These are phyloP conservation scores for Pseudopyricularia javanii DNA, from an alignment of 2,329 filamentous ascomycete species.

Conservation along the genomic window DNA sequence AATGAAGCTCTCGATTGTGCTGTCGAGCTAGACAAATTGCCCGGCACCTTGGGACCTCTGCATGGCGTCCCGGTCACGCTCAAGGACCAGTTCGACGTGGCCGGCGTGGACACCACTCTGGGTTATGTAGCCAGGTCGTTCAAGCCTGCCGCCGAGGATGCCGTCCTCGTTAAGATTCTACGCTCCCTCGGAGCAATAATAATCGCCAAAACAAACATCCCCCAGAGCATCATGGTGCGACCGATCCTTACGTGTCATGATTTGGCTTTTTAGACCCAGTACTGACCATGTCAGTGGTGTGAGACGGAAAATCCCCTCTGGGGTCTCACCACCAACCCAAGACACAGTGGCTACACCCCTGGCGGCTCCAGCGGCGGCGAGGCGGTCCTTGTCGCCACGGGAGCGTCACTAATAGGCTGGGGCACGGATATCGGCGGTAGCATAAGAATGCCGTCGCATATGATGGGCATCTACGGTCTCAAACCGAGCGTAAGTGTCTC, in stretches of 20 bases:
- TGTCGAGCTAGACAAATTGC: constrained; percentile 8
- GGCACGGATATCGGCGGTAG: constrained; percentile 20
- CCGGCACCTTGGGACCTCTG: constrained; percentile 19
- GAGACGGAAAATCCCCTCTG: constrained; percentile 22
- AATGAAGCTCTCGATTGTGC: constrained; percentile 4
- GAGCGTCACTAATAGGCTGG: constrained; percentile 19
- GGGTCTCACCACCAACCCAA: constrained; percentile 20
- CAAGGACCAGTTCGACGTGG: constrained; percentile 14
- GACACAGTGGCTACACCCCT: constrained; percentile 17
- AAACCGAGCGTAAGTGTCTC: constrained; percentile 27
- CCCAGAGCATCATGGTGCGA: constrained; percentile 12
- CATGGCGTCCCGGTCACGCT: constrained; percentile 34
- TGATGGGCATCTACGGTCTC: constrained; percentile 34
- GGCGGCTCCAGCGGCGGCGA: constrained; percentile 26
- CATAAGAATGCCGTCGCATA: constrained; percentile 9
- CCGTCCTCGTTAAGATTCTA: constrained; percentile 8
- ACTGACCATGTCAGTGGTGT: too few species aligned
- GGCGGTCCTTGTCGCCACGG: constrained; percentile 19
- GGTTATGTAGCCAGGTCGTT: constrained; percentile 8
- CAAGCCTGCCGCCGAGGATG: background rate
- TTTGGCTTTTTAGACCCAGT: too few species aligned
- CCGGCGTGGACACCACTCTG: constrained; percentile 19
- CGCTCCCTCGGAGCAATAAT: constrained; percentile 16
- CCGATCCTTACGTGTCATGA: too few species aligned
- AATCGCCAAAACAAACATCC: constrained; percentile 10